A percentile compares a stretch with the other conserved stretches of the same genome.
Evolutionary conservation across 2,329 filamentous ascomycete genomes (phyloP).

Genomic region (Xylariales sp.): DNA sequence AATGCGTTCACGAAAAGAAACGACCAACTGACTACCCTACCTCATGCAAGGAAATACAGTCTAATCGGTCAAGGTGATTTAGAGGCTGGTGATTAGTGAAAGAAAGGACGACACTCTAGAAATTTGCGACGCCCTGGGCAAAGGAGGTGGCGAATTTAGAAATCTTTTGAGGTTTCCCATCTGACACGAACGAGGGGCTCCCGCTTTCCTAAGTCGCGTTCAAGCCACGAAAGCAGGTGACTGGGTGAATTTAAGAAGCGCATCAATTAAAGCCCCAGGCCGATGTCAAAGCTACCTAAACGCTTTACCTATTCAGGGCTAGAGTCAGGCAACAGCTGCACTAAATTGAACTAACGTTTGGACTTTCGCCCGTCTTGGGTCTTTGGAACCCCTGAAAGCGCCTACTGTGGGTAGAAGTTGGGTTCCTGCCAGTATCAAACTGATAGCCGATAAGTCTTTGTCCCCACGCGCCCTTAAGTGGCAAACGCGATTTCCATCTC

Average conservation of each 20-base stretch:
- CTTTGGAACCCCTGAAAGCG: background rate
- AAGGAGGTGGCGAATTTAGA: background rate
- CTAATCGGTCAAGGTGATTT: no score
- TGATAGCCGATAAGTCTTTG: background rate
- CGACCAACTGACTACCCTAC: no score
- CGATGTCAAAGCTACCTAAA: background rate
- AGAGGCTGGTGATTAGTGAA: no score
- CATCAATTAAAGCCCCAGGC: background rate
- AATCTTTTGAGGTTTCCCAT: background rate
- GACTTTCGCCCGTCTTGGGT: background rate
- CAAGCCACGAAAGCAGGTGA: slow-evolving; percentile 1
- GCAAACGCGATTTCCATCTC: background rate
- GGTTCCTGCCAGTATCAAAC: no score
- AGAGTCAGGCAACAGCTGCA: background rate
- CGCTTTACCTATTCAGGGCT: background rate
- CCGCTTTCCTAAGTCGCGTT: background rate
- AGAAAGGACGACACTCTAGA: no score
- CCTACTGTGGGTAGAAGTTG: no score
- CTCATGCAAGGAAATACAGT: no score
- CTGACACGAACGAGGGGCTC: background rate
- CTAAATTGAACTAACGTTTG: background rate
- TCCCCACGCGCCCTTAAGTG: background rate
- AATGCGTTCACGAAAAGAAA: no score
- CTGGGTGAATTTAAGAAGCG: background rate
- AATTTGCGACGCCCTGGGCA: no score